phyloP scores from a whole-genome alignment of 192 early-diverging fungal genomes.

The Dimargaris xerosporica region DNA sequence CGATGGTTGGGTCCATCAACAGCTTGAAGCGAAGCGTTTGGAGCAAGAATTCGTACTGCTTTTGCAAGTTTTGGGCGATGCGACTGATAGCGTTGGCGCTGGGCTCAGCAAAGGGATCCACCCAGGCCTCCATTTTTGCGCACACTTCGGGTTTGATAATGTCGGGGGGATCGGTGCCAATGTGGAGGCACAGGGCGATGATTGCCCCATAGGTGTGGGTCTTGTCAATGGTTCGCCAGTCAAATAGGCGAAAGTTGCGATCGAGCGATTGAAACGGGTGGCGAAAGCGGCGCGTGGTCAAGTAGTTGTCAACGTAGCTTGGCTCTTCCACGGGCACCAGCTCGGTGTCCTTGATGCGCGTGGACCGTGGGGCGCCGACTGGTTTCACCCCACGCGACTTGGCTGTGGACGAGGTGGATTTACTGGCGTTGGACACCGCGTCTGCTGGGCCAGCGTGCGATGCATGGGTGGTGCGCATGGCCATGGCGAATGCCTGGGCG shows the following conservation, averaged over 20 bases:
- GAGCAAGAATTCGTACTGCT: conserved; percentile 86
- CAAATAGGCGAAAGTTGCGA: conserved; percentile 23
- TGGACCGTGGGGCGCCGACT: neutral
- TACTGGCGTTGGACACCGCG: no score
- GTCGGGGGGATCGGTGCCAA: conserved; percentile 93
- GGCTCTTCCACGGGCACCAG: conserved; percentile 5
- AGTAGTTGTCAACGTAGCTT: conserved; percentile 11
- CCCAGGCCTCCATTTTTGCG: conserved; percentile 89
- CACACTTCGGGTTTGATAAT: conserved; percentile 71
- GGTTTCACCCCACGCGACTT: neutral
- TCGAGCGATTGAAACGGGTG: conserved; percentile 8
- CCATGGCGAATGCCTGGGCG: no score
- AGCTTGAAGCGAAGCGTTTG: conserved; percentile 66
- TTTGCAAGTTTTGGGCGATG: conserved; percentile 80
- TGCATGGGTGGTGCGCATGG: no score
- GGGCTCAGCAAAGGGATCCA: conserved; percentile 69
- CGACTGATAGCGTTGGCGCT: conserved; percentile 67
- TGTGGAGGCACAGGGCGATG: conserved; percentile 83
- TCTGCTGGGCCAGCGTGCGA: no score
- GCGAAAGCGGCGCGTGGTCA: conserved; percentile 10
- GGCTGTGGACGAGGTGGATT: no score
- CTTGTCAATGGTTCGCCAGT: conserved; percentile 53
- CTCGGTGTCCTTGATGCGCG: conserved; percentile 11
- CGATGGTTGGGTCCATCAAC: conserved; percentile 79
- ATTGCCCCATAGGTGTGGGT: conserved; percentile 76